Conservation (phyloP, 2,329 filamentous ascomycete genomes). For the Penicillium sp. region DNA sequence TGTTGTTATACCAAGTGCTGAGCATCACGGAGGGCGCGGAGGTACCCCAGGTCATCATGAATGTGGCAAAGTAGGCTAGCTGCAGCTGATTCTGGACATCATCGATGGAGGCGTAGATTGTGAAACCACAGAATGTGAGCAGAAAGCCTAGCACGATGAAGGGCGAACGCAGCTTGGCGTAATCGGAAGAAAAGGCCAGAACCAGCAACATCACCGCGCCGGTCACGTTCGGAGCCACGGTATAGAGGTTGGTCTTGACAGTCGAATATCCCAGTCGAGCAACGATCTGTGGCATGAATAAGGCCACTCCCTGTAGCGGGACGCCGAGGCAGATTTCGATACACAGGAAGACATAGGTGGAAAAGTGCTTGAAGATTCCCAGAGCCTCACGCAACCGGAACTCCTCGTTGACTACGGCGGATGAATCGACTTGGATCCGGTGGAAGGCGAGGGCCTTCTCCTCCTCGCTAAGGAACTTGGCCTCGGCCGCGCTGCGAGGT, state of each 20-base stretch:
- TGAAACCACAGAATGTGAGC: slow-evolving; percentile 76
- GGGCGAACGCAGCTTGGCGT: slow-evolving; percentile 68
- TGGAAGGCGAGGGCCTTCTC: slow-evolving; percentile 72
- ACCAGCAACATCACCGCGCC: slow-evolving; percentile 74
- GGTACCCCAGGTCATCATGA: slow-evolving; percentile 84
- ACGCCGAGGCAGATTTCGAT: slow-evolving; percentile 66
- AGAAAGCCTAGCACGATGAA: slow-evolving; percentile 75
- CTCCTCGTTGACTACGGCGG: slow-evolving; percentile 63
- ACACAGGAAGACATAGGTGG: slow-evolving; percentile 57
- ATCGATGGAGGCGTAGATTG: slow-evolving; percentile 74
- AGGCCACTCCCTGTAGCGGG: slow-evolving; percentile 59
- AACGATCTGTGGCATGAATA: slow-evolving; percentile 65
- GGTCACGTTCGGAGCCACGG: slow-evolving; percentile 76
- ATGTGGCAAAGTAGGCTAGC: slow-evolving; percentile 74
- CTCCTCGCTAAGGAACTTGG: slow-evolving; percentile 66
- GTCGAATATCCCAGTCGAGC: slow-evolving; percentile 56
- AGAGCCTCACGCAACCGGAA: slow-evolving; percentile 59
- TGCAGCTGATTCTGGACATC: slow-evolving; percentile 64
- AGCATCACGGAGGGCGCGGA: slow-evolving; percentile 72
- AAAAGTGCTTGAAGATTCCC: slow-evolving; percentile 58
- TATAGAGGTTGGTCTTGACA: slow-evolving; percentile 78
- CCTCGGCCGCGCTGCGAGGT: slow-evolving; percentile 66
- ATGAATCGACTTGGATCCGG: slow-evolving; percentile 77
- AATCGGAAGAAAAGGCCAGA: slow-evolving; percentile 73
- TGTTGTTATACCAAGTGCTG: slow-evolving; percentile 78